A percentile compares a stretch with the other conserved stretches of the same genome.
phyloP scores from a whole-genome alignment of 768 basidiomycete genomes.

The Russula ochroleuca region DNA sequence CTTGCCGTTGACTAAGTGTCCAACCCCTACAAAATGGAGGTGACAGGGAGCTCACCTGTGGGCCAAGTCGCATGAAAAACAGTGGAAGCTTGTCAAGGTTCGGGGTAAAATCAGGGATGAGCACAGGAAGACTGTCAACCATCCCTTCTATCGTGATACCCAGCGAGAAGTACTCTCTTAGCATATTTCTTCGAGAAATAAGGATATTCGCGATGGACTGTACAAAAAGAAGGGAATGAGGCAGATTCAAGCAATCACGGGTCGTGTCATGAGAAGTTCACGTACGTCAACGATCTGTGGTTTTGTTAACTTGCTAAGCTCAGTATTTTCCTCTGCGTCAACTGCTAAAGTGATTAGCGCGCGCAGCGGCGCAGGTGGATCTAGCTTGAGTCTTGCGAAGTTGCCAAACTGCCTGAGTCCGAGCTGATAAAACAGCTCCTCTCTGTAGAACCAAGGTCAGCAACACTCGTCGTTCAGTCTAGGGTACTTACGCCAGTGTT shows the following conservation, averaged over 20 bases:
- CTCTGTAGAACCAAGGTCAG: slow-evolving; percentile 45
- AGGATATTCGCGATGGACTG: slow-evolving; percentile 66
- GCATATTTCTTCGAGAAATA: slow-evolving; percentile 67
- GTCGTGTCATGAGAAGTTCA: neutral
- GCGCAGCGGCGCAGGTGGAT: slow-evolving; percentile 73
- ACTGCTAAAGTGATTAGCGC: slow-evolving; percentile 76
- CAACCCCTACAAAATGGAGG: neutral
- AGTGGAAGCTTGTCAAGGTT: slow-evolving; percentile 86
- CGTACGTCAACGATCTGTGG: slow-evolving; percentile 68
- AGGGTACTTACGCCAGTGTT: slow-evolving; percentile 63
- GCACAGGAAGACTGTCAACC: slow-evolving; percentile 73
- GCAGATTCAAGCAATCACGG: neutral
- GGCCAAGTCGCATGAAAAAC: slow-evolving; percentile 87
- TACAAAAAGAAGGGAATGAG: neutral
- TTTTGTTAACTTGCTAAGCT: slow-evolving; percentile 51
- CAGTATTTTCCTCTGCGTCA: slow-evolving; percentile 54
- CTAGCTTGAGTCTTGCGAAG: slow-evolving; percentile 67
- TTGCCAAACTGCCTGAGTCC: slow-evolving; percentile 88
- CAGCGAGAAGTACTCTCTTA: slow-evolving; percentile 87
- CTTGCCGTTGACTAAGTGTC: slow-evolving; percentile 38
- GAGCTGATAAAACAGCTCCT: slow-evolving; percentile 94
- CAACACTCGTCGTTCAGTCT: too few species aligned
- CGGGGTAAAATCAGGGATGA: slow-evolving; percentile 85
- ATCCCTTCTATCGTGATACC: slow-evolving; percentile 59
- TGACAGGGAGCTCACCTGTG: slow-evolving; percentile 48